Evolutionary conservation across 1,284 basidiomycete species (phyloP), one percentile per base, ranked within the genome.

Genomic region (Apiotrichum siamense): DNA sequence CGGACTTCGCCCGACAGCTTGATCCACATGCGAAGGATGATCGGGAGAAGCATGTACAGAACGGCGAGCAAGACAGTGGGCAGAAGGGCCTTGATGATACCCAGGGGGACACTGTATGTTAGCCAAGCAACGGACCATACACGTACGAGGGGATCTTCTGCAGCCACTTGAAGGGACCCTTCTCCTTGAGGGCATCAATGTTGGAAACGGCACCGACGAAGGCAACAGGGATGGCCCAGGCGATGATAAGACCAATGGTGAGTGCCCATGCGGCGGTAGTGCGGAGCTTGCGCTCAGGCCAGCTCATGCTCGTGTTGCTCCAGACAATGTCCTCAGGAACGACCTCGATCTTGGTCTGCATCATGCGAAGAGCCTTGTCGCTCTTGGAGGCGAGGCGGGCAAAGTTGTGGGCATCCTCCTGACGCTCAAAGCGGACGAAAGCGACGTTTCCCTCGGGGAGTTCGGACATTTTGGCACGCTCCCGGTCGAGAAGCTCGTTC

Each of bases 1-100:
- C 67, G 62, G 32, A 71, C 62, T 40, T 69, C 67, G 37, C 73
- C 73, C 45, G 72, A 66, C 20, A 65, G 26, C 50, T 64, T 64
- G 61, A 74, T 62, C 64, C 62, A 62, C 17, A 65, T 17, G n/a
- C 73, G 82, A 46, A 97, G 75, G 21, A 97, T 66, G 61, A 93
- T 88, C 1, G 93, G 93, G 12, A 97, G 78, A 1, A 97, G 78
- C 82, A 89, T 83, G 83, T 94, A 92, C 46, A 97, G 79, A 24
- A 97, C 78, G 0, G 91, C 87, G 39, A 97, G 82, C 36, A 89
- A 67, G 9, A 87, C 84, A 0, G 91, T 82, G 4, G 94, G 91
- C 2, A 96, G 76, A 51, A 96, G 83, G 81, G 90, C 91, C 76
- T 86, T 82, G 60, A 98, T 87, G 69, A 97, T 90, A 61, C 90